Conservation (phyloP, 2,329 filamentous ascomycete species). For the Lecanicillium sp. region DNA sequence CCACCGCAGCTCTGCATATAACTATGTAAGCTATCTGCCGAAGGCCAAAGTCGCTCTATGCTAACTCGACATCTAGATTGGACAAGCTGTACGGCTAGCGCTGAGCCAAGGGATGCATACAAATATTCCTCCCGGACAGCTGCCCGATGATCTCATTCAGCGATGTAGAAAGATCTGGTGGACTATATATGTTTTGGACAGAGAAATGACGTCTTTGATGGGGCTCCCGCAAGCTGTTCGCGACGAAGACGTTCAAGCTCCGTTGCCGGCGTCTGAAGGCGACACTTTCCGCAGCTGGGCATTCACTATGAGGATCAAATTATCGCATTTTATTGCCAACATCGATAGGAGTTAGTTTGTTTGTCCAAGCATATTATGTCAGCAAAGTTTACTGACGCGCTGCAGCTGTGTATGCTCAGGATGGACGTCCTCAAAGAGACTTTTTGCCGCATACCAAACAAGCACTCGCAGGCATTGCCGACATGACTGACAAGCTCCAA, state of each 20-base stretch:
- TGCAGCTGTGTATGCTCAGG: slow-evolving; percentile 20
- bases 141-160: slow-evolving; percentile 32
- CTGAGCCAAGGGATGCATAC: slow-evolving; percentile 43
- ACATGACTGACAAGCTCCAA: slow-evolving; percentile 20
- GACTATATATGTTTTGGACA: slow-evolving; percentile 44
- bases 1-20: slow-evolving; percentile 35
- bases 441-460: slow-evolving; percentile 23
- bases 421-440: slow-evolving; percentile 20
- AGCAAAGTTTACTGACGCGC: not conserved
- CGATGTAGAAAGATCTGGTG: slow-evolving; percentile 43
- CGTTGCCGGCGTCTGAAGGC: slow-evolving; percentile 22
- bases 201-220: slow-evolving; percentile 45
- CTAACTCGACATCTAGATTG: slow-evolving; percentile 26
- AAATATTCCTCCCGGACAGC: slow-evolving; percentile 34
- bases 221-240: slow-evolving; percentile 39
- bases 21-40: slow-evolving; percentile 25
- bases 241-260: slow-evolving; percentile 41
- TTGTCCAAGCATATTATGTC: not conserved
- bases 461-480: slow-evolving; percentile 19
- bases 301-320: slow-evolving; percentile 22
- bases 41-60: too few relatives aligned
- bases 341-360: slow-evolving; percentile 19
- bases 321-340: slow-evolving; percentile 20
- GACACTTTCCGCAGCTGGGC: slow-evolving; percentile 17
- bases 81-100: slow-evolving; percentile 42